phyloP scores from a whole-genome alignment of 2,329 filamentous ascomycete genomes.

The Cladosporium sp. region DNA sequence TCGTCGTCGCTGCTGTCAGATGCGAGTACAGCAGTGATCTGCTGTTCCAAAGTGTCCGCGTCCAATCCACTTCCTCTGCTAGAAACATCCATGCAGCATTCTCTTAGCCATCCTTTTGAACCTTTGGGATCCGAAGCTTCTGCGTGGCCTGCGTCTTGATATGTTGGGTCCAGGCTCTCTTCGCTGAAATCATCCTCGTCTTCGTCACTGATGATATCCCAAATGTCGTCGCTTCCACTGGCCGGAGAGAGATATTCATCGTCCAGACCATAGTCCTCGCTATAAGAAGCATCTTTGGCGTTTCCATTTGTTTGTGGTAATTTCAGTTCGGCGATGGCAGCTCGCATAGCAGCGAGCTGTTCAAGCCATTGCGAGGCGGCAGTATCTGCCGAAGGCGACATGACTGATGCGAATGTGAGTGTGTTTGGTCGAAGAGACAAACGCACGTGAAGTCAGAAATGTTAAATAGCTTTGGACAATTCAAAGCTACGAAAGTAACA shows the following conservation, averaged over 20 bases:
- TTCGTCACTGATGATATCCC: slow-evolving; percentile 82
- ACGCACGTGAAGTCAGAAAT: background rate
- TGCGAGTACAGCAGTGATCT: slow-evolving; percentile 69
- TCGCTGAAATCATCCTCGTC: slow-evolving; percentile 64
- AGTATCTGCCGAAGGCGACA: slow-evolving; percentile 37
- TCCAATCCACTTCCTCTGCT: slow-evolving; percentile 62
- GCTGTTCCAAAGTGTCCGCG: slow-evolving; percentile 66
- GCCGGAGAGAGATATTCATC: slow-evolving; percentile 61
- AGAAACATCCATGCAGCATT: slow-evolving; percentile 65
- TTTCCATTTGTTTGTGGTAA: slow-evolving; percentile 46
- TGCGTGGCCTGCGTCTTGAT: slow-evolving; percentile 32
- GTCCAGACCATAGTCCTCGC: slow-evolving; percentile 47
- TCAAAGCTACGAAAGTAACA: too few species aligned
- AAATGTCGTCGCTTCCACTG: slow-evolving; percentile 73
- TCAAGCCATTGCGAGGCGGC: slow-evolving; percentile 71
- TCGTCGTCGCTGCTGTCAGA: slow-evolving; percentile 72
- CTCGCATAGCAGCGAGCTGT: slow-evolving; percentile 80
- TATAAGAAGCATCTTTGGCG: slow-evolving; percentile 31
- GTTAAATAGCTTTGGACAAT: background rate
- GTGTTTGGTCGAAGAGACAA: background rate
- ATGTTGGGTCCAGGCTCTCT: slow-evolving; percentile 46
- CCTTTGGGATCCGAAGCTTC: slow-evolving; percentile 21
- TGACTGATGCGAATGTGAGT: slow-evolving; percentile 15
- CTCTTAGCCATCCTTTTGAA: slow-evolving; percentile 61
- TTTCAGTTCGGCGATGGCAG: slow-evolving; percentile 71